These are phyloP conservation scores for Sclerotinia sclerotiorum DNA, from an alignment of 2,329 filamentous ascomycete species.

Conservation along the genomic window DNA sequence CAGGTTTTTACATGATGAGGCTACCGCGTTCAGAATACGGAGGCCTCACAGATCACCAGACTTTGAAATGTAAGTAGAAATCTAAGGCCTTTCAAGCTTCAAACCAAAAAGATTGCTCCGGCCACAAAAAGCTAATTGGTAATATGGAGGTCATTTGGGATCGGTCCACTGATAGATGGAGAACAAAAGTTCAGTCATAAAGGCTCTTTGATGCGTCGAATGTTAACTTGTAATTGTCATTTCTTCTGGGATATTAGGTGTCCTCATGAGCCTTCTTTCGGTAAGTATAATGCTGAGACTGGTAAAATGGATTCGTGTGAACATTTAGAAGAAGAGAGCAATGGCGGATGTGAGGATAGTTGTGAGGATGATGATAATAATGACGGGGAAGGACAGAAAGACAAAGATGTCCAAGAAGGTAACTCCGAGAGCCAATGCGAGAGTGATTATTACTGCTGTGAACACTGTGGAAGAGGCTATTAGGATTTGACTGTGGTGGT, in stretches of 20 bases:
- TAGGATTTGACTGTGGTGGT: not conserved
- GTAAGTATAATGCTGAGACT: not conserved
- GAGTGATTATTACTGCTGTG: not conserved
- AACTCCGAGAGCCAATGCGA: not conserved
- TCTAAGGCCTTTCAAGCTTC: not conserved
- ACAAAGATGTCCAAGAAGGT: not conserved
- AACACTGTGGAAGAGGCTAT: not conserved
- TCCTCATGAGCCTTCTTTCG: not conserved
- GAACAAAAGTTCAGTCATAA: not conserved
- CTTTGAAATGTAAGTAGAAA: not conserved
- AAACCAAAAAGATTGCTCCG: not conserved
- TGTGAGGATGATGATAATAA: not conserved
- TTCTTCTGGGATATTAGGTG: not conserved
- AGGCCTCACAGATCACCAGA: not conserved
- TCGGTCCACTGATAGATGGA: not conserved
- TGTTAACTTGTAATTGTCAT: accelerated
- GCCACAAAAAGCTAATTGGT: too few species aligned
- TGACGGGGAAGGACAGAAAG: not conserved
- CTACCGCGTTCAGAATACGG: not conserved
- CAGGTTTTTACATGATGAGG: too few species aligned
- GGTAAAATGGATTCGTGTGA: not conserved
- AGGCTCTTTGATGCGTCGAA: not conserved
- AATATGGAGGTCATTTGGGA: not conserved
- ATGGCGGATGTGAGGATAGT: not conserved
- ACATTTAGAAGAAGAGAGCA: not conserved